Conservation (phyloP, 257 asterid species). For the Scutellaria barbata region DNA sequence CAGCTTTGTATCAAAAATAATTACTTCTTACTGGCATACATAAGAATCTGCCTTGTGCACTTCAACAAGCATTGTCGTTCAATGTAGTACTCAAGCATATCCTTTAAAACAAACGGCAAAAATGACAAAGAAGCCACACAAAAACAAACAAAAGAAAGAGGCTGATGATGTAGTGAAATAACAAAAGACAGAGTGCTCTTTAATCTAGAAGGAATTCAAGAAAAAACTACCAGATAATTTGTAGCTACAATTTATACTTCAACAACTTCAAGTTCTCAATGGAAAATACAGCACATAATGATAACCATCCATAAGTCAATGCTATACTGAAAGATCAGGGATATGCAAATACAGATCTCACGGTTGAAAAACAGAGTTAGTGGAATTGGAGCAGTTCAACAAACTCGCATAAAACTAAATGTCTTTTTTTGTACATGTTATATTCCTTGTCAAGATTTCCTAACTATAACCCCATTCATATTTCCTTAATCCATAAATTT, state of each 20-base stretch:
- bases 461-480: no score
- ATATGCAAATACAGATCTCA: no score
- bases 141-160: no score
- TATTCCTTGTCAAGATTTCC: no score
- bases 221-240: slow-evolving; percentile 3
- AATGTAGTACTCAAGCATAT: slow-evolving; percentile 70
- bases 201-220: slow-evolving; percentile 10
- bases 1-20: slow-evolving; percentile 23
- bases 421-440: no score
- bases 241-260: slow-evolving; percentile 24
- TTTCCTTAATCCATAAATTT: no score
- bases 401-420: no score
- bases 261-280: slow-evolving; percentile 29
- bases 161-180: background rate
- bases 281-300: no score
- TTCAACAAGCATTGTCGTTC: slow-evolving; percentile 89
- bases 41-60: slow-evolving; percentile 81
- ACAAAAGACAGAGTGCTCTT: slow-evolving; percentile 10
- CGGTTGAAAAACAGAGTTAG: no score
- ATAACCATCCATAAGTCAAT: no score
- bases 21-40: slow-evolving; percentile 73
- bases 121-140: slow-evolving; percentile 11
- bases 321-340: no score
- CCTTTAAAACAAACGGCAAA: slow-evolving; percentile 50
- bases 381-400: no score